Percentiles rank a stretch among this genome's conserved stretches.
These are phyloP conservation scores for Calocera viscosa DNA, from an alignment of 768 basidiomycete species.

Conservation along the genomic window DNA sequence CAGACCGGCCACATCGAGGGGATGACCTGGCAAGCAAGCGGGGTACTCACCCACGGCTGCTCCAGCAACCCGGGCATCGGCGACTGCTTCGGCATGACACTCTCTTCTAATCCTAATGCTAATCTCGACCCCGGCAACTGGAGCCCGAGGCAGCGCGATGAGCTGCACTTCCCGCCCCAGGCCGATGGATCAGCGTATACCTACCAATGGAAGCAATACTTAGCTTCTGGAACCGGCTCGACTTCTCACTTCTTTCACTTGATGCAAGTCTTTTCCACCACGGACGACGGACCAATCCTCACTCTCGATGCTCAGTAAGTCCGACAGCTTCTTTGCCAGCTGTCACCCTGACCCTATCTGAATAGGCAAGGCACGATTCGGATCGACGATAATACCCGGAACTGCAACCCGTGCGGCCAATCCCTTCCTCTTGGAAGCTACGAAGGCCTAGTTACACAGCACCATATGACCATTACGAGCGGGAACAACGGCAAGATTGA, in stretches of 20 bases:
- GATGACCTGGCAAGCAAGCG: slow-evolving; percentile 1
- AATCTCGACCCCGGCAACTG: slow-evolving; percentile 9
- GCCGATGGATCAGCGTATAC: background rate
- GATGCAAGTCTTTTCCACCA: slow-evolving; percentile 10
- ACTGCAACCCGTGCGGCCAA: slow-evolving; percentile 2
- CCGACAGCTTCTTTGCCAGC: background rate
- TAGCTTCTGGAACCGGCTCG: background rate
- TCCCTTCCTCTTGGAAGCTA: background rate
- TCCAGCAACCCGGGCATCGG: slow-evolving; percentile 5
- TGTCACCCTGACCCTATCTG: background rate
- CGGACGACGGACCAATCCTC: background rate
- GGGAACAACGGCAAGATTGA: background rate
- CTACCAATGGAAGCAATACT: background rate
- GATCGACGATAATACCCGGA: background rate
- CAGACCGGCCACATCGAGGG: background rate
- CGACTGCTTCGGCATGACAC: slow-evolving; percentile 10
- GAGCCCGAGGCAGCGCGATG: slow-evolving; percentile 9
- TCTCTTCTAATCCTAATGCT: slow-evolving; percentile 7
- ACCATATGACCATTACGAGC: background rate
- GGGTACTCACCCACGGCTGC: slow-evolving; percentile 7
- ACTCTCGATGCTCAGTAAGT: background rate
- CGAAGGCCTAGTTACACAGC: background rate
- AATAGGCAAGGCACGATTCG: background rate
- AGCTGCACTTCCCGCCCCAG: slow-evolving; percentile 1
- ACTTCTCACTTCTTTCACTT: slow-evolving; percentile 11